Base-by-base conservation (phyloP, 305 asterid genomes). In the Lippia alba region DNA sequence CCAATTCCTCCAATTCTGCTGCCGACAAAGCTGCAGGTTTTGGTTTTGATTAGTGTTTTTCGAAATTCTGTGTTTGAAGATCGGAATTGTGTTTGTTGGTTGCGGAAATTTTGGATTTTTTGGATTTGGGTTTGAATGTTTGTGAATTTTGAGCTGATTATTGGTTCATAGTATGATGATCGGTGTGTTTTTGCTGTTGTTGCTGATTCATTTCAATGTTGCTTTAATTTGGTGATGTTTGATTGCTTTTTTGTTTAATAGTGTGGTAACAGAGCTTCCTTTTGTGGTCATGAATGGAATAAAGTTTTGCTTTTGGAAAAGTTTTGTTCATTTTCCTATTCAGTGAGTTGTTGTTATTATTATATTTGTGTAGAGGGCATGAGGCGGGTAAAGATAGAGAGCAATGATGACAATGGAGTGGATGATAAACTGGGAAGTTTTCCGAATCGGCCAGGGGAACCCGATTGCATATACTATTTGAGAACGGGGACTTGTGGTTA, bases 401-500 rank as follows among this genome's bases (percentile, higher is more conserved):
- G 63, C 40, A 57, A 30, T 73, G 85, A 61, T 72, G 91, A 67
- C n/a, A 79, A 77, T 68, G 85, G 73, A 66, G 76, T 44, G 72
- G 74, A 70, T n/a, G 77, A 85, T 67, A 85, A 75, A 56, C 53
- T 64, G 49, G 85, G 75, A 45, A n/a, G 64, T 4, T 86, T 72
- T 67, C 91, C 91, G 19, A 84, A 74, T 67, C 78, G 91, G 19
- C 89, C 89, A 0, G 89, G 91, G 1, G 86, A 81, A 64, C 91
- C 87, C 12, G 84, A 86, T 73, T 86, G 91, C 80, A 69, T 78
- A 66, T 86, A 78, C 74, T 86, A 73, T 84, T 53, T 86, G 70
- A 80, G 89, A 79, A 86, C 87, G 24, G 91, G 91, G 69, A 66
- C 79, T 68, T 86, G 91, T 80, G 91, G 89, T 64, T 86, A 81